phyloP scores from a whole-genome alignment of 306 rosid species.

The Ochetophila trinervis region DNA sequence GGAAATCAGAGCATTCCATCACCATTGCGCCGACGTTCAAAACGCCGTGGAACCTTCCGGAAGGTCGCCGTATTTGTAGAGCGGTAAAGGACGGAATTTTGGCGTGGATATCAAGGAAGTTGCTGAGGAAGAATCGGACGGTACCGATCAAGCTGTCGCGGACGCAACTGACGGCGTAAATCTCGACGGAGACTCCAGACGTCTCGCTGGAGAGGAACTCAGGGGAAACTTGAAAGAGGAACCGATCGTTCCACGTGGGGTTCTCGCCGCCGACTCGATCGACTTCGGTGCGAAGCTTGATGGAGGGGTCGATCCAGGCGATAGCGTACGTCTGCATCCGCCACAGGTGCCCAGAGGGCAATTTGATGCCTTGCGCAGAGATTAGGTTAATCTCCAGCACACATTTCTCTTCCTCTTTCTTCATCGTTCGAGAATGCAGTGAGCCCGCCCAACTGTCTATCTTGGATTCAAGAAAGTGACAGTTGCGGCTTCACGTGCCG shows the following conservation, averaged over 20 bases:
- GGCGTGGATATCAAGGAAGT: constrained; percentile 34
- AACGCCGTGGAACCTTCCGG: constrained; percentile 82
- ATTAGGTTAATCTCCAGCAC: constrained; percentile 87
- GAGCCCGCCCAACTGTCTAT: constrained; percentile 18
- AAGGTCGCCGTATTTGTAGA: constrained; percentile 68
- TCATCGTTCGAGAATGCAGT: constrained; percentile 22
- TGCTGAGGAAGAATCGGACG: constrained; percentile 66
- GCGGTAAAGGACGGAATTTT: constrained; percentile 62
- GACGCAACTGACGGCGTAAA: constrained; percentile 62
- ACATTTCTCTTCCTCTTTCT: constrained; percentile 25
- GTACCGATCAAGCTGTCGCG: constrained; percentile 61
- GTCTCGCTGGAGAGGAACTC: constrained; percentile 70
- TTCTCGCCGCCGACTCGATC: constrained; percentile 64
- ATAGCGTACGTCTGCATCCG: constrained; percentile 61
- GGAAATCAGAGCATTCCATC: constrained; percentile 38
- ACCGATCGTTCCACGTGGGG: constrained; percentile 90
- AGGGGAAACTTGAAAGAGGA: constrained; percentile 72
- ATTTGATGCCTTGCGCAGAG: constrained; percentile 77
- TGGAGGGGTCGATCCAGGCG: constrained; percentile 56
- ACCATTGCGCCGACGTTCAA: constrained; percentile 66
- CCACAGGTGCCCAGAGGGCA: constrained; percentile 39
- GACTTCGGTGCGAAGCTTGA: constrained; percentile 62
- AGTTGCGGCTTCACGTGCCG: constrained; percentile 7
- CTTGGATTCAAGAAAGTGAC: constrained; percentile 24
- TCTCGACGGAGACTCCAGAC: constrained; percentile 57